Base-by-base conservation (phyloP, 2,329 filamentous ascomycete species). In the Arthrocladium fulminans region DNA sequence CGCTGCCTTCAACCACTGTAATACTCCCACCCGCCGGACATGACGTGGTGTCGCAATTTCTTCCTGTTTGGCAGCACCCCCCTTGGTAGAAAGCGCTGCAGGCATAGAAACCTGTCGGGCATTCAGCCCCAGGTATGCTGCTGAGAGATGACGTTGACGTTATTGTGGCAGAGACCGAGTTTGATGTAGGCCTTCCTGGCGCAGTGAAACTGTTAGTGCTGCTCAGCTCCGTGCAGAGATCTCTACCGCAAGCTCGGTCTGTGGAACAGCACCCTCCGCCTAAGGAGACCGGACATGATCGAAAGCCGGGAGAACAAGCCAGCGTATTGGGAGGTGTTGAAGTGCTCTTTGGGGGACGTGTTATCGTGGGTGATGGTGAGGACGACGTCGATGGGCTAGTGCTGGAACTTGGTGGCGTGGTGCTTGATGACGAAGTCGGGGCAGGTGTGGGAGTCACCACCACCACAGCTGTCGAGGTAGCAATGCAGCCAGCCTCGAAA, bases 51-150 rank as follows among this genome's bases (percentile, higher is more conserved):
- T 84, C 79, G 67, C 90, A 97, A 67, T 94, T 78, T 17, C 89
- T 80, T 1, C 88, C 89, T 0, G 87, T 88, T 49, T 85, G 84
- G 68, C 90, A 97, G 70, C 90, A 97, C 17, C 88, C 88, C 12
- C 86, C 88, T 1, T 76, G 71, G 51, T 89, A 87, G 51, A 81
- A 81, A 1, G 90, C 90, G 2, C 83, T 79, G 66, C 90, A 97
- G 44, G 87, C 83, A 65, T 97, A 97, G 72, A 89, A 97, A 2
- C 89, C 89, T 0, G 83, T 89, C 0, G 90, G 90, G 59, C 90
- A 97, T 58, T 75, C 60, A 9, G 23, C 19, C 8, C 35, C 45
- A 7, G 64, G 65, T 13, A 60, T 57, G 3, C 56, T 61, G 41
- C 59, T 53, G 35, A 60, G 48, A 39, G 63, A 56, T 25, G 57